phyloP scores from a whole-genome alignment of 2,329 filamentous ascomycete species.

The Penicillium sp. region DNA sequence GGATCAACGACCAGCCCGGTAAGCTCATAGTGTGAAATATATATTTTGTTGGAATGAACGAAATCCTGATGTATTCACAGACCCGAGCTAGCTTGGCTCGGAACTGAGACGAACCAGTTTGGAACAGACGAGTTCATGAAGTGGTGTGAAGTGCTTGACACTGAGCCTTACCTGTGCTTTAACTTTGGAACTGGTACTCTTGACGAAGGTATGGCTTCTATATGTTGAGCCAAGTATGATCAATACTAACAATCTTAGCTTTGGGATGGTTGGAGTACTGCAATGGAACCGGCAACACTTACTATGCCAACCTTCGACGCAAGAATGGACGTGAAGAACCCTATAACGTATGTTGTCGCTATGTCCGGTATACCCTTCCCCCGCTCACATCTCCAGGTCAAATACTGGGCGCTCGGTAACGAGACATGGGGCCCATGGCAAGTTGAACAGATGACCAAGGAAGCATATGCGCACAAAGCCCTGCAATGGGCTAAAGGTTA shows the following conservation, averaged over 20 bases:
- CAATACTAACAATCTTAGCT: conserved; percentile 36
- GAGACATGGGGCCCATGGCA: conserved; percentile 64
- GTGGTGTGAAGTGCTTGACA: conserved; percentile 71
- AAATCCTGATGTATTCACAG: conserved; percentile 33
- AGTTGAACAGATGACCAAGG: conserved; percentile 59
- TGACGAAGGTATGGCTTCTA: conserved; percentile 47
- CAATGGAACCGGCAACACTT: conserved; percentile 72
- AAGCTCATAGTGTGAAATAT: conserved; percentile 10
- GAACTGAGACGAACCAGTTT: conserved; percentile 73
- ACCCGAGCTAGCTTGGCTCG: conserved; percentile 77
- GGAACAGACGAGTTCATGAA: conserved; percentile 85
- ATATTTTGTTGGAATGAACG: neutral
- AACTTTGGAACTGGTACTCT: conserved; percentile 76
- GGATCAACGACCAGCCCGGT: conserved; percentile 63
- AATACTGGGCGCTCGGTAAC: conserved; percentile 85
- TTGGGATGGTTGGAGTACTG: conserved; percentile 85
- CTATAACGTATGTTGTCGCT: conserved; percentile 56
- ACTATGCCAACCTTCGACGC: conserved; percentile 78
- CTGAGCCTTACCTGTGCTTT: conserved; percentile 75
- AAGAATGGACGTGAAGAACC: conserved; percentile 73
- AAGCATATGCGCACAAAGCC: conserved; percentile 59
- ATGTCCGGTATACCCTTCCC: neutral
- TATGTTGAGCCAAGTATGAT: neutral
- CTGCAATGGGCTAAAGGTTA: conserved; percentile 59
- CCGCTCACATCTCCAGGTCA: conserved; percentile 48